Conservation (phyloP, 1,139 yeast species). For the Kazachstania sp. region DNA sequence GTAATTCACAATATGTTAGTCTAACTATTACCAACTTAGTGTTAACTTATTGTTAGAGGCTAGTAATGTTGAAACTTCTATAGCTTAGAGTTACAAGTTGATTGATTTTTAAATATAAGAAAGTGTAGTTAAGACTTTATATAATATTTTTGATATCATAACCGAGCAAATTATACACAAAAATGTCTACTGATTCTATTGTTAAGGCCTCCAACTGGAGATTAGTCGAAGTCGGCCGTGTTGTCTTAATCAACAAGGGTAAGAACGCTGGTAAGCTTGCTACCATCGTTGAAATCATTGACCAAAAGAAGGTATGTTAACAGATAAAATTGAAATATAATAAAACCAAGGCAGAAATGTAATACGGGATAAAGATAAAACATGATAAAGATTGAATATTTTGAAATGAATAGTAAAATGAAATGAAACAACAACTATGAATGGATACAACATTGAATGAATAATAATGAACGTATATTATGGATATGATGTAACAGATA, state of each 20-base stretch:
- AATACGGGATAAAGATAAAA: no score
- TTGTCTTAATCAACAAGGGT: slow-evolving; percentile 81
- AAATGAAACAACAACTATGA: no score
- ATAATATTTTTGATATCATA: slow-evolving; percentile 1
- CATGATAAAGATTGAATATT: no score
- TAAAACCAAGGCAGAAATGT: neutral
- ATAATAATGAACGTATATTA: no score
- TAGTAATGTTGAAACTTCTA: neutral
- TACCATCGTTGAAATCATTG: slow-evolving; percentile 94
- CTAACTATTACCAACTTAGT: no score
- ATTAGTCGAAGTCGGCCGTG: slow-evolving; percentile 99
- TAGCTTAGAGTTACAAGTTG: slow-evolving; percentile 1
- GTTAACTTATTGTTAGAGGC: no score
- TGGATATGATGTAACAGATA: no score
- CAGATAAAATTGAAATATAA: neutral
- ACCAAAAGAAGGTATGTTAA: slow-evolving; percentile 92
- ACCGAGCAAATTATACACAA: slow-evolving; percentile 16
- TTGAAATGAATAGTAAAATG: no score
- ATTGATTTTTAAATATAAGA: neutral
- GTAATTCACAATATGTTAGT: no score
- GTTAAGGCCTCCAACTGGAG: slow-evolving; percentile 98
- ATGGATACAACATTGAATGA: no score
- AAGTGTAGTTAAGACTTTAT: neutral
- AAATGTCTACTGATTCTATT: slow-evolving; percentile 57
- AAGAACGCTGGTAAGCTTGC: slow-evolving; percentile 71